These are phyloP conservation scores for Venturia oleaginea DNA, from an alignment of 2,329 filamentous ascomycete genomes.

Conservation along the genomic window DNA sequence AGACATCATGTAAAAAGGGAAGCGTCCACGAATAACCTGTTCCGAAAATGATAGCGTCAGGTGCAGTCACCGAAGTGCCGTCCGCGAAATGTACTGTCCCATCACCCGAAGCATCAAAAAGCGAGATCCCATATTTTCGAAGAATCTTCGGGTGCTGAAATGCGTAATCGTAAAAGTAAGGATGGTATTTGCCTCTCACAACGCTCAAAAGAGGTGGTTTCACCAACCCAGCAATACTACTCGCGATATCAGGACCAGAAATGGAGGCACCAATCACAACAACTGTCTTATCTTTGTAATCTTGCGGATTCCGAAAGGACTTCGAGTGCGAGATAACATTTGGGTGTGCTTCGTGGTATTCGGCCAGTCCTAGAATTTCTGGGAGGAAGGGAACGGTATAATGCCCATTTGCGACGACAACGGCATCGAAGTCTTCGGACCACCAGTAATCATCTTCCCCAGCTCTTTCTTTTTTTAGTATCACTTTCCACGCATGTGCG, in stretches of 20 bases:
- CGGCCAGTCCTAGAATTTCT: slow-evolving; percentile 39
- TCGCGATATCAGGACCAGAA: slow-evolving; percentile 76
- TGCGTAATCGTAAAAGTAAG: slow-evolving; percentile 50
- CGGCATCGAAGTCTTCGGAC: slow-evolving; percentile 40
- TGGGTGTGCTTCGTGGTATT: slow-evolving; percentile 37
- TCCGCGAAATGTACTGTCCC: slow-evolving; percentile 56
- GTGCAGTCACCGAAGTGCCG: slow-evolving; percentile 38
- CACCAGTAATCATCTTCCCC: slow-evolving; percentile 43
- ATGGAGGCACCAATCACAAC: slow-evolving; percentile 77
- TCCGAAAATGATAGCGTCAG: slow-evolving; percentile 26
- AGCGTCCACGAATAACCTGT: slow-evolving; percentile 34
- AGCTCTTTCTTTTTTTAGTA: slow-evolving; percentile 39
- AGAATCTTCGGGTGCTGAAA: slow-evolving; percentile 50
- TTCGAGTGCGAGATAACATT: slow-evolving; percentile 49
- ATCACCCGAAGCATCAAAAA: slow-evolving; percentile 38
- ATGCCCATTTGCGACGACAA: slow-evolving; percentile 27
- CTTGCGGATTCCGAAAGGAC: slow-evolving; percentile 40
- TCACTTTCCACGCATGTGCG: not conserved
- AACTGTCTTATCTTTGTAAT: slow-evolving; percentile 53
- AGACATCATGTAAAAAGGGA: slow-evolving; percentile 42
- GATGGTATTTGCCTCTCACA: slow-evolving; percentile 40
- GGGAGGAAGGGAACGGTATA: slow-evolving; percentile 34
- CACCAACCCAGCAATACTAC: slow-evolving; percentile 40
- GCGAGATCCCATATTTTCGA: slow-evolving; percentile 39
- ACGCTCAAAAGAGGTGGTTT: slow-evolving; percentile 43